Evolutionary conservation across 2,329 filamentous ascomycete species (phyloP).

Genomic region (Teratosphaeria gauchensis): DNA sequence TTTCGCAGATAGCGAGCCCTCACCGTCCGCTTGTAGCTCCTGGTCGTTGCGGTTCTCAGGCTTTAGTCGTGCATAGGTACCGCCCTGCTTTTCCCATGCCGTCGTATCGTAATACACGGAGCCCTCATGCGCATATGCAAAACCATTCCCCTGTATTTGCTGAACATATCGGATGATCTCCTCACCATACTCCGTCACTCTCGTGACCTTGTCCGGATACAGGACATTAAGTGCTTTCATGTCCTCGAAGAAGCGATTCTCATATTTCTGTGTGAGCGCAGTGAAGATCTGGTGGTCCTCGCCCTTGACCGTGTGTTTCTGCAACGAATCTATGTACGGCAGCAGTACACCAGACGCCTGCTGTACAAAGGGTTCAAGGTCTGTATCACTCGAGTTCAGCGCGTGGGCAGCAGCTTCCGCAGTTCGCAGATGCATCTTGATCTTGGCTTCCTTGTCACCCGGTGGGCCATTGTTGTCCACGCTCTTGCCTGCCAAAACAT

Average conservation of each 20-base stretch:
- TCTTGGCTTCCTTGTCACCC: slow-evolving; percentile 72
- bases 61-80: slow-evolving; percentile 74
- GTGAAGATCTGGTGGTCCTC: slow-evolving; percentile 71
- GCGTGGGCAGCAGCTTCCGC: slow-evolving; percentile 45
- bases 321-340: slow-evolving; percentile 64
- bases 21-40: slow-evolving; percentile 75
- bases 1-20: slow-evolving; percentile 61
- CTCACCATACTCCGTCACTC: slow-evolving; percentile 86
- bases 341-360: slow-evolving; percentile 60
- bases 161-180: slow-evolving; percentile 82
- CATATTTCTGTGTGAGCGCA: slow-evolving; percentile 74
- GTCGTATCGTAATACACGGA: slow-evolving; percentile 92
- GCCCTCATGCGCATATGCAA: slow-evolving; percentile 60
- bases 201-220: slow-evolving; percentile 68
- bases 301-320: slow-evolving; percentile 48
- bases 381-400: slow-evolving; percentile 25
- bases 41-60: slow-evolving; percentile 81
- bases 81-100: slow-evolving; percentile 73
- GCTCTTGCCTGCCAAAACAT: slow-evolving; percentile 43
- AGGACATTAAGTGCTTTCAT: slow-evolving; percentile 81
- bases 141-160: slow-evolving; percentile 72
- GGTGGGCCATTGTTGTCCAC: slow-evolving; percentile 45
- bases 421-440: slow-evolving; percentile 78
- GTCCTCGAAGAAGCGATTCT: slow-evolving; percentile 78
- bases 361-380: slow-evolving; percentile 41